Evolutionary conservation across 352 stramenopile genomes (phyloP).

Genomic region (Phytophthora sp.): DNA sequence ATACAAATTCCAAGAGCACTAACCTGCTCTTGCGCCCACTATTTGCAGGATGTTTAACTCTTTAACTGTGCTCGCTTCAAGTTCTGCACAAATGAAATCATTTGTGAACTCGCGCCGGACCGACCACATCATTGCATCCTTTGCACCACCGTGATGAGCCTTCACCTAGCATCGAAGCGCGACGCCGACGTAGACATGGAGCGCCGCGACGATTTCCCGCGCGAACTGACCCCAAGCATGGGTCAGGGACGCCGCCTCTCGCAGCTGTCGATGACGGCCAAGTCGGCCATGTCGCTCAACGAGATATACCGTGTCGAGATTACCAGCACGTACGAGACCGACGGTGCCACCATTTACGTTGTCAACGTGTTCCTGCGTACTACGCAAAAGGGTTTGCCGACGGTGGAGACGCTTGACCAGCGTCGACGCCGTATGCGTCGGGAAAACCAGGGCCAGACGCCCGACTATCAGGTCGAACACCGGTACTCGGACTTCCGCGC

Average conservation of each 20-base stretch:
- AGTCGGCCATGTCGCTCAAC: constrained; percentile 61
- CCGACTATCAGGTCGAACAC: constrained; percentile 59
- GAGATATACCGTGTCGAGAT: constrained; percentile 65
- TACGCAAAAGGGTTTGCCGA: constrained; percentile 60
- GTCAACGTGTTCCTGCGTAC: constrained; percentile 52
- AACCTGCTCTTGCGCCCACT: not conserved
- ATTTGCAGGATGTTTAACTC: not conserved
- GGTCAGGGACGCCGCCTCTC: constrained; percentile 34
- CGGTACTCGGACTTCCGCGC: constrained; percentile 64
- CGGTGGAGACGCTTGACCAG: constrained; percentile 30
- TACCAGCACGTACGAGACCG: constrained; percentile 34
- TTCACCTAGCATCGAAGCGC: constrained; percentile 16
- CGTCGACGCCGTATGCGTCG: constrained; percentile 29
- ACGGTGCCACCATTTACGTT: constrained; percentile 59
- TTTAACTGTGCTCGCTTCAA: constrained; percentile 20
- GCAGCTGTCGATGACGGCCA: constrained; percentile 54
- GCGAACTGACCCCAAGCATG: constrained; percentile 10
- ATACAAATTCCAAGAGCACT: not conserved
- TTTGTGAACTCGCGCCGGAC: constrained; percentile 19
- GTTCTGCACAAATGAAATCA: constrained; percentile 11
- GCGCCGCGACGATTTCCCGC: not conserved
- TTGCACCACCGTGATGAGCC: not conserved
- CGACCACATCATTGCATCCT: not conserved
- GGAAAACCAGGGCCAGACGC: constrained; percentile 21
- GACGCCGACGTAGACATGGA: constrained; percentile 12